Evolutionary conservation across 345 rosid genomes (phyloP).

Genomic region (Aquilaria malaccensis): DNA sequence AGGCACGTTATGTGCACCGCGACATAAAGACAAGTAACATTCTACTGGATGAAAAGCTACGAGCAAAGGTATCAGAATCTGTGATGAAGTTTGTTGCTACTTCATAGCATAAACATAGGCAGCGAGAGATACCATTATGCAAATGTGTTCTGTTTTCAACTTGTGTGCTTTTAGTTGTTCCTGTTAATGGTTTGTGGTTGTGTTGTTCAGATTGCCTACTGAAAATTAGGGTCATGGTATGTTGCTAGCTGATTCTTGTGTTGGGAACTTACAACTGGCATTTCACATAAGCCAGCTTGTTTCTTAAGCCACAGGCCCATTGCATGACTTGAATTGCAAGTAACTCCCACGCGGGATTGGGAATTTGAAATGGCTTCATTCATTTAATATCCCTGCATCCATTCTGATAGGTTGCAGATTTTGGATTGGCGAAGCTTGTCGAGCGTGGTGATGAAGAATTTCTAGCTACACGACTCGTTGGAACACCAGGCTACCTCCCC

Average conservation of each 20-base stretch:
- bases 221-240: no score
- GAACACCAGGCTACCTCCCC: constrained; percentile 69
- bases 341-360: neutral
- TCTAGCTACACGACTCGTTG: constrained; percentile 52
- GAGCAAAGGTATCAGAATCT: constrained; percentile 47
- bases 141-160: no score
- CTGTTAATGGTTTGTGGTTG: no score
- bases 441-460: constrained; percentile 45
- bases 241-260: no score
- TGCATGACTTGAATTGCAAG: neutral
- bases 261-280: no score
- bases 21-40: constrained; percentile 64
- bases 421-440: constrained; percentile 61
- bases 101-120: neutral
- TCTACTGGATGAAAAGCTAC: constrained; percentile 43
- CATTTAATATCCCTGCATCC: neutral
- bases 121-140: neutral
- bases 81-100: neutral
- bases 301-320: no score
- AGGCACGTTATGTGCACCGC: constrained; percentile 54
- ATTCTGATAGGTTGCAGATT: constrained; percentile 50
- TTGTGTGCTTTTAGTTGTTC: neutral
- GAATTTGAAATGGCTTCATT: neutral
- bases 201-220: no score
- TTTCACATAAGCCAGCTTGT: no score